A percentile compares a stretch with the other conserved stretches of the same genome.
Evolutionary conservation across 192 early-diverging fungal species (phyloP).

Genomic region (Jimgerdemannia lactiflua): DNA sequence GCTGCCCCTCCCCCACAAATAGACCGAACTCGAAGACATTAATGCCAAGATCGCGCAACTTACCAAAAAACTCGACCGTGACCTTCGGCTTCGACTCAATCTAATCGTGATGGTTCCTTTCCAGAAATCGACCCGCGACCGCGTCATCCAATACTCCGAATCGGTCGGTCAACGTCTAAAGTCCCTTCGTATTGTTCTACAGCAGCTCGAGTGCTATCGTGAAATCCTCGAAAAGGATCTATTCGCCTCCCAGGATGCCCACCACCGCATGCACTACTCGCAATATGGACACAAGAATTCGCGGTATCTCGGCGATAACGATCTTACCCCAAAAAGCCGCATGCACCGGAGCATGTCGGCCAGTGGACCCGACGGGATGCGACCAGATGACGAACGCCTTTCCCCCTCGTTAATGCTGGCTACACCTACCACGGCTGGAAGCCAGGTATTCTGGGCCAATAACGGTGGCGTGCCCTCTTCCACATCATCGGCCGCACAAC

Average conservation of each 20-base stretch:
- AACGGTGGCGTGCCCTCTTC: not conserved
- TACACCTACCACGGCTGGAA: not conserved
- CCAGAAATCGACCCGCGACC: conserved; percentile 56
- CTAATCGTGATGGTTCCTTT: conserved; percentile 68
- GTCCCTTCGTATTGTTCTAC: conserved; percentile 55
- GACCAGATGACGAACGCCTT: not conserved
- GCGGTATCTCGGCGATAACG: not conserved
- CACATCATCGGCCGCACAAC: not conserved
- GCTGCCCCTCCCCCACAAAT: conserved; percentile 22
- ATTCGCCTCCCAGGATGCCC: conserved; percentile 6
- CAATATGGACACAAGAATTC: not conserved
- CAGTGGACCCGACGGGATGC: not conserved
- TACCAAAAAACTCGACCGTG: conserved; percentile 45
- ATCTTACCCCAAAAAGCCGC: not conserved
- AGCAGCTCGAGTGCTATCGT: conserved; percentile 67
- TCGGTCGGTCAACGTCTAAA: conserved; percentile 50
- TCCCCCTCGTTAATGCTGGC: not conserved
- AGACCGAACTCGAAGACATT: conserved; percentile 42
- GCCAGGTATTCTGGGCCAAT: not conserved
- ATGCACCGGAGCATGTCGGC: not conserved
- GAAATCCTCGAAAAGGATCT: conserved; percentile 66
- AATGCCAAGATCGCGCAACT: conserved; percentile 47
- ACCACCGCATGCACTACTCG: not conserved
- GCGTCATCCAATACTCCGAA: conserved; percentile 53
- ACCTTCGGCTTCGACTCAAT: conserved; percentile 60